These are phyloP conservation scores for Colletotrichum tamarilloi DNA, from an alignment of 2,329 filamentous ascomycete genomes.

Conservation along the genomic window DNA sequence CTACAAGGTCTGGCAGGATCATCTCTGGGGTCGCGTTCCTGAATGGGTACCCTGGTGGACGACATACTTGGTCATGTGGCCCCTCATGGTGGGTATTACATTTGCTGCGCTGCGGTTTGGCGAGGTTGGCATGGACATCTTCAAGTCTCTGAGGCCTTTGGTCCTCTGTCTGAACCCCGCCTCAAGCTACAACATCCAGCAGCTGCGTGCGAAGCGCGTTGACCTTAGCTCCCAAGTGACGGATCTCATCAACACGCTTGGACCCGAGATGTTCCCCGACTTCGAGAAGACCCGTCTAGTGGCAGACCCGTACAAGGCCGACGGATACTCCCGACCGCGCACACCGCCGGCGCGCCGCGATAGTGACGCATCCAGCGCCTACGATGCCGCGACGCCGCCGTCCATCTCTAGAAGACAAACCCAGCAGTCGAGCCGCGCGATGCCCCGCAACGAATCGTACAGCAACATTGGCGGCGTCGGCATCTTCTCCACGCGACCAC, in stretches of 20 bases:
- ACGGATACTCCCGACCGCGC: slow-evolving; percentile 43
- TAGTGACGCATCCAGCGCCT: slow-evolving; percentile 60
- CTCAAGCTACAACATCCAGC: slow-evolving; percentile 85
- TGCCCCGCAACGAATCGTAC: slow-evolving; percentile 92
- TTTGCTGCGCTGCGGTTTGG: slow-evolving; percentile 95
- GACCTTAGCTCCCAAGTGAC: slow-evolving; percentile 86
- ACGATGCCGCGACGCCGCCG: slow-evolving; percentile 52
- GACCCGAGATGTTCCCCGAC: slow-evolving; percentile 97
- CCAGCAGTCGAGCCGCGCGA: slow-evolving; percentile 62
- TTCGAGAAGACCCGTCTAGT: slow-evolving; percentile 84
- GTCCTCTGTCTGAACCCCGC: slow-evolving; percentile 86
- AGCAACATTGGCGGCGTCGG: slow-evolving; percentile 88
- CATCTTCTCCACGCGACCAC: slow-evolving; percentile 89
- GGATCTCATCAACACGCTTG: slow-evolving; percentile 92
- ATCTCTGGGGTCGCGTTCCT: slow-evolving; percentile 85
- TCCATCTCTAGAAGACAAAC: slow-evolving; percentile 60
- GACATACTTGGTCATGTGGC: slow-evolving; percentile 78
- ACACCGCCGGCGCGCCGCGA: slow-evolving; percentile 50
- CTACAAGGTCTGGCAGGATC: slow-evolving; percentile 82
- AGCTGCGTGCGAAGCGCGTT: slow-evolving; percentile 77
- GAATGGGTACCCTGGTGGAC: slow-evolving; percentile 83
- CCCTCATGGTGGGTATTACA: slow-evolving; percentile 87
- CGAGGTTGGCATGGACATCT: slow-evolving; percentile 98
- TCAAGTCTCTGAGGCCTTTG: slow-evolving; percentile 92
- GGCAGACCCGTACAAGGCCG: slow-evolving; percentile 60